A percentile compares a stretch with the other conserved stretches of the same genome.
phyloP scores from a whole-genome alignment of 768 basidiomycete species.

The Imleria badia region DNA sequence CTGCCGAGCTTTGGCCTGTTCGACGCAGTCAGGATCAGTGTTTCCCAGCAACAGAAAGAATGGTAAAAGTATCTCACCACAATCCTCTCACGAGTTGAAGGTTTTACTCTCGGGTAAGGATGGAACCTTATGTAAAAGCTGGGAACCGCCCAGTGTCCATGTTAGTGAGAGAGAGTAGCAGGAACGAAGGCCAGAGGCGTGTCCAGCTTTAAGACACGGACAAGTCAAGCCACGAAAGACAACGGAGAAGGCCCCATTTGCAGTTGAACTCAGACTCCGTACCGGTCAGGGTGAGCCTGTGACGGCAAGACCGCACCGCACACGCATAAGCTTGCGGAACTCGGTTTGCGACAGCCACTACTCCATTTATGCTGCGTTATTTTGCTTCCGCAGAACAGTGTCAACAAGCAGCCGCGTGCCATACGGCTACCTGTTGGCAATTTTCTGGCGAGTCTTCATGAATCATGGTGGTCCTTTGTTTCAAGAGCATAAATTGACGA shows the following conservation, averaged over 20 bases:
- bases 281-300: slow-evolving; percentile 22
- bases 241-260: slow-evolving; percentile 10
- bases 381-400: slow-evolving; percentile 18
- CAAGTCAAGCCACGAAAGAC: slow-evolving; percentile 2
- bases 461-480: slow-evolving; percentile 5
- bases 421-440: neutral
- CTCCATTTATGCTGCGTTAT: slow-evolving; percentile 2
- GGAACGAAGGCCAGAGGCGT: neutral
- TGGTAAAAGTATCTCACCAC: slow-evolving; percentile 13
- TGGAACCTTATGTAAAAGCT: slow-evolving; percentile 30
- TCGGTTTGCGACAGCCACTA: slow-evolving; percentile 15
- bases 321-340: slow-evolving; percentile 17
- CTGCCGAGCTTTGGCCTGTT: slow-evolving; percentile 11
- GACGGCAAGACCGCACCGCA: slow-evolving; percentile 32
- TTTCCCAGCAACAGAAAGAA: slow-evolving; percentile 5
- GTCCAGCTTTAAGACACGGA: neutral
- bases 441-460: neutral
- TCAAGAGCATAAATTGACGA: neutral
- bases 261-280: slow-evolving; percentile 18
- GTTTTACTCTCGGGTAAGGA: slow-evolving; percentile 28
- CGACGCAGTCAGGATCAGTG: neutral
- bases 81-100: slow-evolving; percentile 25
- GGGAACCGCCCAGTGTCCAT: slow-evolving; percentile 23
- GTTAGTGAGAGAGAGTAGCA: neutral
- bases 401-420: neutral